Evolutionary conservation across 495 filamentous ascomycete species (phyloP).

Genomic region (Aspergillus avenaceus): DNA sequence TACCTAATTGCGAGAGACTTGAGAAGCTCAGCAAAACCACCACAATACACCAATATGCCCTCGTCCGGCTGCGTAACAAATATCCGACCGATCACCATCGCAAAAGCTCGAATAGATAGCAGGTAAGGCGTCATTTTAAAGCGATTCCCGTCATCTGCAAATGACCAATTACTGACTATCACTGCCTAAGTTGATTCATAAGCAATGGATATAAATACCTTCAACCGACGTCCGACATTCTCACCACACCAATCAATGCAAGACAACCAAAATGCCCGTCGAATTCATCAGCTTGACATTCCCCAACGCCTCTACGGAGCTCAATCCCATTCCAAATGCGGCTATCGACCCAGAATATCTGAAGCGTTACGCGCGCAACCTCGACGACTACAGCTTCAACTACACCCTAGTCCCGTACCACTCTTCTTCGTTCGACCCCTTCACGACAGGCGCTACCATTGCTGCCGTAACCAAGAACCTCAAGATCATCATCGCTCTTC

Average conservation of each 20-base stretch:
- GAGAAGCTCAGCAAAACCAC: too few species aligned
- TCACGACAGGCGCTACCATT: conserved; percentile 49
- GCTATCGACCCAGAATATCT: conserved; percentile 45
- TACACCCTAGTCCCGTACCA: conserved; percentile 53
- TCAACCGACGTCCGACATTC: neutral
- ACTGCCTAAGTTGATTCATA: neutral
- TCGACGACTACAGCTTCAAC: conserved; percentile 52
- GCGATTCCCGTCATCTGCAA: neutral
- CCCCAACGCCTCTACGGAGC: conserved; percentile 46
- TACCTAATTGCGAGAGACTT: too few species aligned
- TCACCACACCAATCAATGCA: neutral
- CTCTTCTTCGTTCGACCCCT: conserved; percentile 48
- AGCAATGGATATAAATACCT: neutral
- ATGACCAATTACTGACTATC: neutral
- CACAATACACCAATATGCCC: too few species aligned
- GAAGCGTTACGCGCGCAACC: conserved; percentile 41
- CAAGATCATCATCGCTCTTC: conserved; percentile 54
- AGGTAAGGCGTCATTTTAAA: conserved; percentile 1
- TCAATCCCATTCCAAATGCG: conserved; percentile 43
- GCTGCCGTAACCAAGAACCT: conserved; percentile 47
- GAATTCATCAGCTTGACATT: conserved; percentile 53
- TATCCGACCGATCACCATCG: too few species aligned
- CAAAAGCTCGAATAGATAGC: too few species aligned
- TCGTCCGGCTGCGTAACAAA: too few species aligned
- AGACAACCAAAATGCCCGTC: conserved; percentile 39